Conservation (phyloP, 371 early-diverging fungal genomes). For the Mortierella sp. region DNA sequence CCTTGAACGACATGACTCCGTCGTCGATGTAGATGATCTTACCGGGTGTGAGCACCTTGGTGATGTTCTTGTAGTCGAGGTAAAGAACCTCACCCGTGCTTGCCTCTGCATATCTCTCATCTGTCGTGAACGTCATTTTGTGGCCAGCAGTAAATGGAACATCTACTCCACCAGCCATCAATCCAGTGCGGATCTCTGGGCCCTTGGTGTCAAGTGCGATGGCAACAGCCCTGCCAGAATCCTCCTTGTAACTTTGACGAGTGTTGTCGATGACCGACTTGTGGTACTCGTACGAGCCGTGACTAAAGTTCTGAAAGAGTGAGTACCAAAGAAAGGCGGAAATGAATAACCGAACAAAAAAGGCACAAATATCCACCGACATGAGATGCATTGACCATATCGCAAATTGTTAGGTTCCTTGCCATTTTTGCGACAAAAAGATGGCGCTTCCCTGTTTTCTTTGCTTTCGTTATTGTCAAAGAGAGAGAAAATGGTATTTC, state of each 20-base stretch:
- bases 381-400: background rate
- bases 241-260: slow-evolving; percentile 68
- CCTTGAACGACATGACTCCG: slow-evolving; percentile 86
- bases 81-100: slow-evolving; percentile 83
- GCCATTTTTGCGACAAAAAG: background rate
- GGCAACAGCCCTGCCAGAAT: slow-evolving; percentile 78
- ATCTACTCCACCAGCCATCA: slow-evolving; percentile 75
- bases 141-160: slow-evolving; percentile 75
- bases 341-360: background rate
- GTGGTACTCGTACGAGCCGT: slow-evolving; percentile 95
- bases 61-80: slow-evolving; percentile 90
- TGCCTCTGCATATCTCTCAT: slow-evolving; percentile 71
- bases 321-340: background rate
- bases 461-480: background rate
- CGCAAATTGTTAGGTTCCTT: background rate
- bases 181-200: slow-evolving; percentile 89
- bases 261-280: slow-evolving; percentile 85
- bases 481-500: background rate
- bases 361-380: too few species aligned
- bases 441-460: background rate
- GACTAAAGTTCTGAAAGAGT: slow-evolving; percentile 83
- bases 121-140: slow-evolving; percentile 84
- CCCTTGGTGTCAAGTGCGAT: slow-evolving; percentile 93
- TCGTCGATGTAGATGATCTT: slow-evolving; percentile 89
- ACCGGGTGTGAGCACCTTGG: slow-evolving; percentile 81